Evolutionary conservation across 768 basidiomycete genomes (phyloP).

Genomic region (Asterophora lycoperdoides): DNA sequence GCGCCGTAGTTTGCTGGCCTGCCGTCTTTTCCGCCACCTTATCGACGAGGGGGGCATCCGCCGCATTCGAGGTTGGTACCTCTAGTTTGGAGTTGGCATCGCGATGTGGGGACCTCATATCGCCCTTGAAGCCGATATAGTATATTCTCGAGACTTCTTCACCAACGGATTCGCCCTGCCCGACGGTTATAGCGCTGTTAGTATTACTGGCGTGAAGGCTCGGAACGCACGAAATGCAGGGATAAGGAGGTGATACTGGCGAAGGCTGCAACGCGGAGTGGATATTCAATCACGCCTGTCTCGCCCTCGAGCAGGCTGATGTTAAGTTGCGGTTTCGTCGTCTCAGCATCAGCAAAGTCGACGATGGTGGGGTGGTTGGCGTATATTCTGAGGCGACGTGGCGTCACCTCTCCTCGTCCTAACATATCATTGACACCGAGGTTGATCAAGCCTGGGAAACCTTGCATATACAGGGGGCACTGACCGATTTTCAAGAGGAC

Average conservation of each 20-base stretch:
- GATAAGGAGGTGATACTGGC: constrained; percentile 69
- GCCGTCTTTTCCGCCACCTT: constrained; percentile 52
- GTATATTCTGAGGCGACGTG: constrained; percentile 71
- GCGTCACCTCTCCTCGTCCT: constrained; percentile 75
- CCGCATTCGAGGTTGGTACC: constrained; percentile 76
- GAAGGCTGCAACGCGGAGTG: constrained; percentile 71
- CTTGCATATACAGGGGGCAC: constrained; percentile 10
- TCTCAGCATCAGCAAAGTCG: constrained; percentile 73
- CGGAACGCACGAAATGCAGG: constrained; percentile 68
- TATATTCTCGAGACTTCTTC: constrained; percentile 65
- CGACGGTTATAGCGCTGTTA: too few relatives aligned
- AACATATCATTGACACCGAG: too few relatives aligned
- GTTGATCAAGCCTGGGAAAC: neutral
- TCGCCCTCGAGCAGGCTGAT: constrained; percentile 71
- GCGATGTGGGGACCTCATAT: constrained; percentile 48
- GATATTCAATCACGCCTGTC: constrained; percentile 68
- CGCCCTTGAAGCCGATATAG: constrained; percentile 83
- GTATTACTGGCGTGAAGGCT: neutral
- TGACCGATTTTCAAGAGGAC: constrained; percentile 73
- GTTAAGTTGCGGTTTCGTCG: constrained; percentile 63
- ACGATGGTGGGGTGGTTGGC: constrained; percentile 71
- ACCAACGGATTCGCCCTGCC: constrained; percentile 67
- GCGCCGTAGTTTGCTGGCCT: constrained; percentile 62
- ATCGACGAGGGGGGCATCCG: constrained; percentile 67
- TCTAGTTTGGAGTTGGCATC: constrained; percentile 63